Percentiles rank a stretch among this genome's conserved stretches.
Conservation (phyloP, 2,329 filamentous ascomycete species). For the Colletotrichum tamarilloi region DNA sequence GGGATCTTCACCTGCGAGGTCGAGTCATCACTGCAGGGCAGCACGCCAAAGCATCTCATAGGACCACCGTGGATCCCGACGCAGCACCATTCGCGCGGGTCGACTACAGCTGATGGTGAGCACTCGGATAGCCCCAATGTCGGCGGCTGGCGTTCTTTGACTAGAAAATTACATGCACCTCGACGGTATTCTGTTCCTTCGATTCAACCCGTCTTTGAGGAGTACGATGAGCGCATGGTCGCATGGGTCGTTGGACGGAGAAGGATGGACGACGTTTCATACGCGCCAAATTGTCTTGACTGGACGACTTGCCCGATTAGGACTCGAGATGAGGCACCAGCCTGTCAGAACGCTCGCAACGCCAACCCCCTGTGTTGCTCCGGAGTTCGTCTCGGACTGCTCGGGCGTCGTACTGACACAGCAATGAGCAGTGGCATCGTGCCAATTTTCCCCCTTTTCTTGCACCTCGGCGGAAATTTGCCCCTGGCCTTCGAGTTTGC, state of each 20-base stretch:
- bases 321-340: constrained; percentile 29
- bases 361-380: constrained; percentile 23
- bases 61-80: neutral
- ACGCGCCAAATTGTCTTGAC: neutral
- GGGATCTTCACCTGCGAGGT: constrained; percentile 18
- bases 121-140: neutral
- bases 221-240: neutral
- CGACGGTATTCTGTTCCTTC: neutral
- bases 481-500: neutral
- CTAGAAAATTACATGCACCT: neutral
- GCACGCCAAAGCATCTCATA: neutral
- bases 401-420: constrained; percentile 2
- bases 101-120: neutral
- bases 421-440: neutral
- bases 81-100: constrained; percentile 7
- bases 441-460: neutral
- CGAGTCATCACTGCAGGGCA: neutral
- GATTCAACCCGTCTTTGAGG: neutral
- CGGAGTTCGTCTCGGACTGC: constrained; percentile 14
- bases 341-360: constrained; percentile 27
- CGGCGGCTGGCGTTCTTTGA: constrained; percentile 1
- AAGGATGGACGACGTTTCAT: constrained; percentile 5
- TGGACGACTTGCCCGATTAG: constrained; percentile 32
- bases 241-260: neutral
- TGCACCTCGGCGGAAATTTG: neutral